Base-by-base conservation (phyloP, 768 basidiomycete species). In the Tylopilus sp. region DNA sequence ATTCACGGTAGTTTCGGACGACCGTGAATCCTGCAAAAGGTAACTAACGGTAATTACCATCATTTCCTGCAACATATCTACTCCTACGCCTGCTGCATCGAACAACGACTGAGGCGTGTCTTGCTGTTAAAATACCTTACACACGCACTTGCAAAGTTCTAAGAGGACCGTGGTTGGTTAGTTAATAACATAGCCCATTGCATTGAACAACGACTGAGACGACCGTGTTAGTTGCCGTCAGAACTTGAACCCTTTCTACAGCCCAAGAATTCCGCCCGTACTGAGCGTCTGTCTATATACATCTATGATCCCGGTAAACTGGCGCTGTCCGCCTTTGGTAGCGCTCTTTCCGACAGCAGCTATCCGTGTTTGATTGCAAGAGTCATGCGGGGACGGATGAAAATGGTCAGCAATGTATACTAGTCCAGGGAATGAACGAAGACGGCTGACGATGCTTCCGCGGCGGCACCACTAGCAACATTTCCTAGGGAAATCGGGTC, bases 391-490 rank as follows among this genome's bases (percentile, higher is more conserved):
- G 52, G 31, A 42, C 14, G 17, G 21, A 17, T 29, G n/a, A n/a
- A n/a, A n/a, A n/a, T n/a, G n/a, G n/a, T n/a, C n/a, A n/a, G 6
- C 14, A 28, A 36, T 6, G 29, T 67, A 25, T 49, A 75, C 71
- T 76, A 78, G 53, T 78, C 76, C 41, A 78, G 69, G 8, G 76
- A 77, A 62, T 77, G 77, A 10, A 75, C 76, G 60, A 77, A 77
- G 48, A 77, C 61, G 16, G 68, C 69, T 7, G 68, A 71, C 2
- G 75, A 68, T 3, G 74, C 76, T n/a, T 76, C 76, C 11, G 76
- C 76, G 2, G 69, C 74, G 1, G 75, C 76, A 55, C 76, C 76
- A 47, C 73, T 74, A 11, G 70, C 71, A 26, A 77, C 34, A 53
- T 77, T 77, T 16, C 76, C 75, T 71, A 40, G 29, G 3, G 17